phyloP scores from a whole-genome alignment of 2,329 filamentous ascomycete genomes.

The Intubia oerlemansii region DNA sequence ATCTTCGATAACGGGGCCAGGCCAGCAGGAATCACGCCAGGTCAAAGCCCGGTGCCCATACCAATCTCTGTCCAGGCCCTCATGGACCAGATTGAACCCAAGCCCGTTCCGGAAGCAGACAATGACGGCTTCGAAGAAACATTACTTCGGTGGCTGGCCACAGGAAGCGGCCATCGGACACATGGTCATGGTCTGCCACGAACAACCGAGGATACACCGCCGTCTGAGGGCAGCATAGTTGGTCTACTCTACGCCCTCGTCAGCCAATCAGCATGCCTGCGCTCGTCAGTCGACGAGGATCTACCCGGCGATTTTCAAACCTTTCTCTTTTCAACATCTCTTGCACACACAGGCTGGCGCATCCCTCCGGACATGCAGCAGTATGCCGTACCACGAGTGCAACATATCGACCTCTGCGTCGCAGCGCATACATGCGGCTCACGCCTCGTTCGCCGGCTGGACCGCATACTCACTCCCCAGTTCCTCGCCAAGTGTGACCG shows the following conservation, averaged over 20 bases:
- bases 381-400: no score
- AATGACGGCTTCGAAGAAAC: constrained; percentile 10
- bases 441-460: constrained; percentile 12
- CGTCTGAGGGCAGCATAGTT: constrained; percentile 12
- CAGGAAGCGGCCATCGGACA: no score
- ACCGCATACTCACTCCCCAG: constrained; percentile 13
- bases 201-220: constrained; percentile 8
- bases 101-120: neutral
- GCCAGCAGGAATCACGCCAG: no score
- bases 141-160: constrained; percentile 11
- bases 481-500: constrained; percentile 9
- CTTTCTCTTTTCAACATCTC: constrained; percentile 12
- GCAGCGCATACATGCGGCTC: constrained; percentile 11
- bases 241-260: constrained; percentile 11
- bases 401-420: constrained; percentile 9
- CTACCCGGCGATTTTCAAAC: constrained; percentile 11
- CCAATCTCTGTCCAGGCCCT: constrained; percentile 5
- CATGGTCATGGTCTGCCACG: no score
- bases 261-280: constrained; percentile 9
- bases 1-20: constrained; percentile 10
- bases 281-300: constrained; percentile 7
- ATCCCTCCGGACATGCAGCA: no score
- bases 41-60: constrained; percentile 1
- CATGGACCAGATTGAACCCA: constrained; percentile 6
- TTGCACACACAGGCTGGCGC: constrained; percentile 10